These are phyloP conservation scores for Oryza longistaminata DNA, from an alignment of 176 grass and related monocot species.

Conservation along the genomic window DNA sequence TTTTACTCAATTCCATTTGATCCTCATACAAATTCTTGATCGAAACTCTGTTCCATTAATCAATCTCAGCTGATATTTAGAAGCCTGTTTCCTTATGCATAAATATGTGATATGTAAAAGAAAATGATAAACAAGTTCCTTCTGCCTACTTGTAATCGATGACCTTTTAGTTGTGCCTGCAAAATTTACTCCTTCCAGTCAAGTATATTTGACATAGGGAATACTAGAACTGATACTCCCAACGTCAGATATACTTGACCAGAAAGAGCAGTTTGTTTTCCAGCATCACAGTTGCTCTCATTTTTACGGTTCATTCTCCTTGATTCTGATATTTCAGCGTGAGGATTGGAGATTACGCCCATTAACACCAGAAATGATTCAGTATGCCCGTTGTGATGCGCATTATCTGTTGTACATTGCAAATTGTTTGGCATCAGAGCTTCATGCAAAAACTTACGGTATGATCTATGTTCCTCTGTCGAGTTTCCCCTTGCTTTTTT, in stretches of 20 bases:
- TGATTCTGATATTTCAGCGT: constrained; percentile 54
- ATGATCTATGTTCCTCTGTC: constrained; percentile 28
- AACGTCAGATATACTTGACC: too few species aligned
- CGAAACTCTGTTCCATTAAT: constrained; percentile 8
- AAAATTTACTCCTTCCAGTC: background rate
- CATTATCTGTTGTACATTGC: constrained; percentile 91
- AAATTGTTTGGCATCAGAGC: constrained; percentile 76
- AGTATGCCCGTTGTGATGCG: constrained; percentile 84
- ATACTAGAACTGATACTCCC: too few species aligned
- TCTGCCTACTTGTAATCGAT: background rate
- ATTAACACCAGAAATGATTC: constrained; percentile 70
- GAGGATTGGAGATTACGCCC: constrained; percentile 98
- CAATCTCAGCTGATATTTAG: background rate
- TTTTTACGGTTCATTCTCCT: background rate
- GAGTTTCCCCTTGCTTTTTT: background rate
- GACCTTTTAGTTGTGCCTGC: background rate
- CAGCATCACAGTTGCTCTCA: background rate
- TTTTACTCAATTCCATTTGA: background rate
- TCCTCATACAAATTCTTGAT: background rate
- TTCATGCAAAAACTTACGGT: constrained; percentile 65
- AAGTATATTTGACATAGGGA: too few species aligned
- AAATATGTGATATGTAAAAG: constrained; percentile 12
- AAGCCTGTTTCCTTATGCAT: constrained; percentile 19
- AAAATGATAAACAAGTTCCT: constrained; percentile 18
- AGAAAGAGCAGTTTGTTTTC: background rate